phyloP scores from a whole-genome alignment of 495 filamentous ascomycete genomes.

The Hyaloscypha bicolor region DNA sequence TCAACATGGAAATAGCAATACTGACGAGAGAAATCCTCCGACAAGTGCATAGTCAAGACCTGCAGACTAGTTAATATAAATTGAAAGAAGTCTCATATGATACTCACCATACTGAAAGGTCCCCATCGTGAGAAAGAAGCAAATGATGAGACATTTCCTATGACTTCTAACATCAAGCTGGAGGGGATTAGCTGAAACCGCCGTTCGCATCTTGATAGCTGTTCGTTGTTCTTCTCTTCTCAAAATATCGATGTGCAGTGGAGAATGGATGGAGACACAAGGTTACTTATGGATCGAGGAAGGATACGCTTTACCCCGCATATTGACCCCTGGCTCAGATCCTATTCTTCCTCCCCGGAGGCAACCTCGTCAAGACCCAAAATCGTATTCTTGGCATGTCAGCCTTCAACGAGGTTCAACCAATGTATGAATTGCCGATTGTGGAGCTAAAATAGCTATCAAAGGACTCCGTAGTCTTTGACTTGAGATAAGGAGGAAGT shows the following conservation, averaged over 20 bases:
- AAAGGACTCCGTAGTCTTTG: no score
- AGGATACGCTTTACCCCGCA: not conserved
- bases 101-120: constrained; percentile 34
- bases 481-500: no score
- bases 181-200: constrained; percentile 12
- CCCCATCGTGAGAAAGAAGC: constrained; percentile 20
- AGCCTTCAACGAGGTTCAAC: not conserved
- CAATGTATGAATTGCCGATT: no score
- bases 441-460: no score
- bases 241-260: not conserved
- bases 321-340: not conserved
- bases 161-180: constrained; percentile 12
- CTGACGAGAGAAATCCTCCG: constrained; percentile 40
- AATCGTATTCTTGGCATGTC: not conserved
- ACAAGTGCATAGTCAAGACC: constrained; percentile 60
- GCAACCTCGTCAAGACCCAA: not conserved
- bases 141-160: constrained; percentile 13
- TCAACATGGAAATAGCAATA: not conserved
- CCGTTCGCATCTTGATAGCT: not conserved
- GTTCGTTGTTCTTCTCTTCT: not conserved
- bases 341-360: not conserved
- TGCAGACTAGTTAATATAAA: not conserved
- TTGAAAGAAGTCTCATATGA: not conserved
- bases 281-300: not conserved
- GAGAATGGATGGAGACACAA: not conserved